Evolutionary conservation across 2,329 filamentous ascomycete genomes (phyloP).

Genomic region (Scytalidium sp.): DNA sequence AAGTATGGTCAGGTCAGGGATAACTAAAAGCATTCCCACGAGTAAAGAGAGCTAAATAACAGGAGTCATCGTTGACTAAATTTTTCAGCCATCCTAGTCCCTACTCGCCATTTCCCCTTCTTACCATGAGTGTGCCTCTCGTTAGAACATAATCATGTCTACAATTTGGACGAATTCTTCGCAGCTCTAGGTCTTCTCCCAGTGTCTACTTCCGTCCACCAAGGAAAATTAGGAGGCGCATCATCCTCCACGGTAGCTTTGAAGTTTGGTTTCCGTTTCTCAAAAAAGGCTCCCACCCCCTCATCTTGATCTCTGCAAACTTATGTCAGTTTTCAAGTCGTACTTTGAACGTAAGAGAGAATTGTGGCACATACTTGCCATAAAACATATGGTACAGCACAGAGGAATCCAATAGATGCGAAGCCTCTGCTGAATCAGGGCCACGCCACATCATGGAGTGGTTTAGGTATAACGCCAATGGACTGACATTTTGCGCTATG

Average conservation of each 20-base stretch:
- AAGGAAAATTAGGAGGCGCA: constrained; percentile 51
- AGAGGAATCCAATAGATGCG: constrained; percentile 64
- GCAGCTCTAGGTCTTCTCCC: constrained; percentile 46
- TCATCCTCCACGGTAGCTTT: constrained; percentile 50
- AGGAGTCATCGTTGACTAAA: no score
- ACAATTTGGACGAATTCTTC: not conserved
- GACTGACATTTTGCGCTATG: constrained; percentile 62
- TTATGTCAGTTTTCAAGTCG: constrained; percentile 30
- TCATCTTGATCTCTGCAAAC: constrained; percentile 53
- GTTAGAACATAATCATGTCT: no score
- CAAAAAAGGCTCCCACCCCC: constrained; percentile 55
- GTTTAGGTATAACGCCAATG: constrained; percentile 63
- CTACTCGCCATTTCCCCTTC: no score
- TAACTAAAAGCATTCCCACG: no score
- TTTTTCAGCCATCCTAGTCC: no score
- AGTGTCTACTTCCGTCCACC: constrained; percentile 56
- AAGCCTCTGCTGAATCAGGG: constrained; percentile 57
- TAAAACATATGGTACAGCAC: constrained; percentile 54
- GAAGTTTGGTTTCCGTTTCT: constrained; percentile 57
- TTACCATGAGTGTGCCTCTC: no score
- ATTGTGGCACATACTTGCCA: constrained; percentile 3
- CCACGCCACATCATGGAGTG: constrained; percentile 65
- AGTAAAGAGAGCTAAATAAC: no score
- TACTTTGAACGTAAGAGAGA: no score
- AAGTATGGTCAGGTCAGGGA: no score